These are phyloP conservation scores for Pluteus cervinus DNA, from an alignment of 768 basidiomycete genomes.

Conservation along the genomic window DNA sequence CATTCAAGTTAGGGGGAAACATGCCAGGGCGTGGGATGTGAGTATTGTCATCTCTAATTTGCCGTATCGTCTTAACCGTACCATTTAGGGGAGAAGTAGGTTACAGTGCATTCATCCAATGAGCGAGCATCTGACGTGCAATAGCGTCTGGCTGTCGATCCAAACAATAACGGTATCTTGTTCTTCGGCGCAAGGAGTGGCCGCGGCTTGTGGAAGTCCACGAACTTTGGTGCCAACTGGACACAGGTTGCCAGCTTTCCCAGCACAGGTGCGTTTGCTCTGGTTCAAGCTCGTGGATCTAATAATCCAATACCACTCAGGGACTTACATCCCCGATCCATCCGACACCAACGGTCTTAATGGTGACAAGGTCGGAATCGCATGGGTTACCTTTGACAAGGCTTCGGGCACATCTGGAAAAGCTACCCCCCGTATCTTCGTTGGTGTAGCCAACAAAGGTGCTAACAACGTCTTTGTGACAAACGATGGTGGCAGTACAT, in stretches of 20 bases:
- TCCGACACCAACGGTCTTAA: conserved; percentile 43
- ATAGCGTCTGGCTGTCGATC: conserved; percentile 58
- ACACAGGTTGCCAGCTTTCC: conserved; percentile 54
- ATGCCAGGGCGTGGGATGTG: conserved; percentile 65
- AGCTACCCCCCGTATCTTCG: conserved; percentile 60
- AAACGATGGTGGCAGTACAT: conserved; percentile 50
- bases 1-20: conserved; percentile 66
- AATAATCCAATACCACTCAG: conserved; percentile 17
- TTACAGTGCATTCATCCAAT: neutral
- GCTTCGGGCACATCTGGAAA: conserved; percentile 47
- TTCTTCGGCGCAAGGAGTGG: conserved; percentile 63
- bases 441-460: conserved; percentile 56
- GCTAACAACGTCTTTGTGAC: conserved; percentile 51
- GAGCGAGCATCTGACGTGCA: neutral
- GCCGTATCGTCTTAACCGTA: conserved; percentile 1
- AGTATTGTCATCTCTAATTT: conserved; percentile 11
- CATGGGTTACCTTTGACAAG: conserved; percentile 63
- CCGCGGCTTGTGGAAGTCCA: conserved; percentile 63
- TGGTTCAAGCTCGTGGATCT: neutral
- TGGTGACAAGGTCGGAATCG: conserved; percentile 33
- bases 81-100: conserved; percentile 41
- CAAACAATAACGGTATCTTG: conserved; percentile 53
- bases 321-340: conserved; percentile 47
- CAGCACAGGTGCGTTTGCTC: conserved; percentile 37
- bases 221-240: conserved; percentile 54